Percentiles rank a stretch among this genome's conserved stretches.
phyloP scores from a whole-genome alignment of 805 yeast species.

The Yamadazyma tumulicola region DNA sequence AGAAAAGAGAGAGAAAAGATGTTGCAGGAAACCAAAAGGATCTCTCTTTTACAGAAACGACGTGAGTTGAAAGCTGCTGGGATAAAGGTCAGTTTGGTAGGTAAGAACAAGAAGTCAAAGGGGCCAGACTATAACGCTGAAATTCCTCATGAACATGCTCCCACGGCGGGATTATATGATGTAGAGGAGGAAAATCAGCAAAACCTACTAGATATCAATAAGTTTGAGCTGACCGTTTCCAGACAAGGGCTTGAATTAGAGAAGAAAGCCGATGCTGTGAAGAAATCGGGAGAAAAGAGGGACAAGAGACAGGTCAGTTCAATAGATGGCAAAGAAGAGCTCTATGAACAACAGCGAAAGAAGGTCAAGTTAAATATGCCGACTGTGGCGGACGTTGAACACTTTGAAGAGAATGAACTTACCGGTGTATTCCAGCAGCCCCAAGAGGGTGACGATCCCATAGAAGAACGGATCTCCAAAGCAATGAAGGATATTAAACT shows the following conservation, averaged over 20 bases:
- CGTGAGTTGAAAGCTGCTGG: slow-evolving; percentile 83
- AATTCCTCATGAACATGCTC: slow-evolving; percentile 71
- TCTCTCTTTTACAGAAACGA: slow-evolving; percentile 74
- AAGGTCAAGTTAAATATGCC: slow-evolving; percentile 14
- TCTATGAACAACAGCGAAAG: slow-evolving; percentile 5
- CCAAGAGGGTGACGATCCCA: slow-evolving; percentile 14
- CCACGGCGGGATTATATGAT: slow-evolving; percentile 67
- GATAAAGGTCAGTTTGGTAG: slow-evolving; percentile 47
- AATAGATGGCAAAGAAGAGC: slow-evolving; percentile 16
- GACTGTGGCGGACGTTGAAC: neutral
- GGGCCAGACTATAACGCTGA: slow-evolving; percentile 82
- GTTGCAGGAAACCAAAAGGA: slow-evolving; percentile 71
- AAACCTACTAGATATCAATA: slow-evolving; percentile 34
- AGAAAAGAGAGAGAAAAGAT: slow-evolving; percentile 82
- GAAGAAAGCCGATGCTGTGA: slow-evolving; percentile 26
- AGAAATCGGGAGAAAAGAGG: slow-evolving; percentile 2
- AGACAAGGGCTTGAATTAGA: slow-evolving; percentile 43
- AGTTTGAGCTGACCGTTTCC: slow-evolving; percentile 44
- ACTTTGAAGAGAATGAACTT: slow-evolving; percentile 10
- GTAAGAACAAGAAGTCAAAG: slow-evolving; percentile 48
- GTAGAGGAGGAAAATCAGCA: slow-evolving; percentile 51
- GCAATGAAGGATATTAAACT: slow-evolving; percentile 32
- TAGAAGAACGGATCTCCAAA: slow-evolving; percentile 32
- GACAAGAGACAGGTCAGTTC: slow-evolving; percentile 18
- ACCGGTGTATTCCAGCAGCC: slow-evolving; percentile 9